phyloP scores from a whole-genome alignment of 2,329 filamentous ascomycete genomes.

The Lachnellula subtilissima region DNA sequence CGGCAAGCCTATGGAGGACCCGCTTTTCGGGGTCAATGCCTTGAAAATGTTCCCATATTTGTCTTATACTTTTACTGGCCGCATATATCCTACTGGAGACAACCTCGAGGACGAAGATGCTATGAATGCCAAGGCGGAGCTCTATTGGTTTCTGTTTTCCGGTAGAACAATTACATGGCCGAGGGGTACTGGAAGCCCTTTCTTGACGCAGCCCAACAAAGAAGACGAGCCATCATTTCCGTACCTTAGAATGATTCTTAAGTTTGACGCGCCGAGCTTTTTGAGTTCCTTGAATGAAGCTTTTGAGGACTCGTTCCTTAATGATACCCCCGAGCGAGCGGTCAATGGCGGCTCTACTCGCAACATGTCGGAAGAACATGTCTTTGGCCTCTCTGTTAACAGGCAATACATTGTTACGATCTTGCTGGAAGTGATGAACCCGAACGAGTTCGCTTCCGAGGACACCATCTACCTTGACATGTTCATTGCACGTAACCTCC shows the following conservation, averaged over 20 bases:
- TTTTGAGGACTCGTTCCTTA: constrained; percentile 91
- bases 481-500: constrained; percentile 93
- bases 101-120: constrained; percentile 68
- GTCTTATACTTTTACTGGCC: constrained; percentile 83
- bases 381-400: constrained; percentile 69
- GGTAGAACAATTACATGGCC: constrained; percentile 75
- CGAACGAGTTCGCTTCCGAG: constrained; percentile 66
- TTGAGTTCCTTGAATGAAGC: constrained; percentile 95
- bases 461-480: constrained; percentile 96
- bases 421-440: constrained; percentile 82
- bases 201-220: constrained; percentile 54
- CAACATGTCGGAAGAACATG: constrained; percentile 59
- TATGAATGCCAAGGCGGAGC: constrained; percentile 71
- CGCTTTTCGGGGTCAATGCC: constrained; percentile 64
- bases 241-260: constrained; percentile 76
- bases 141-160: constrained; percentile 93
- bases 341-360: constrained; percentile 45
- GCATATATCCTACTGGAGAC: constrained; percentile 85
- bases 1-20: constrained; percentile 52
- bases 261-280: constrained; percentile 87
- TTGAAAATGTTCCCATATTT: constrained; percentile 93
- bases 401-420: constrained; percentile 92
- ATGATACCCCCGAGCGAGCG: constrained; percentile 65
- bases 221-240: constrained; percentile 72
- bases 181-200: constrained; percentile 53